Evolutionary conservation across 2,329 filamentous ascomycete genomes (phyloP).

Genomic region (Cladosporium sp.): DNA sequence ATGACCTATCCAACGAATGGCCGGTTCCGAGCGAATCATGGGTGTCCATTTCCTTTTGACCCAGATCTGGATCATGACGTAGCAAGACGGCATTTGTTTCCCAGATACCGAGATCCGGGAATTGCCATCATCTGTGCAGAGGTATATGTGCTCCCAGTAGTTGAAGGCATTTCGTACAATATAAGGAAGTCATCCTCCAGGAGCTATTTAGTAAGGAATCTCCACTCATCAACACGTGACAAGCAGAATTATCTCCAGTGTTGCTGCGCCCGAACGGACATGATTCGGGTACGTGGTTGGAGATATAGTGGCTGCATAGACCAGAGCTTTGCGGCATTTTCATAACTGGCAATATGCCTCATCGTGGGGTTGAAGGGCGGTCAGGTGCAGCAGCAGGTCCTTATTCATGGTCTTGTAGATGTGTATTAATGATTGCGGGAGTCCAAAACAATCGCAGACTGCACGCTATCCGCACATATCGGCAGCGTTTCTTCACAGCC

Average conservation of each 20-base stretch:
- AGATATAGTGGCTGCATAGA: background rate
- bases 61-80: constrained; percentile 4
- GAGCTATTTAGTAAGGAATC: background rate
- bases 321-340: background rate
- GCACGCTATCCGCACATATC: background rate
- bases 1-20: background rate
- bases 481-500: background rate
- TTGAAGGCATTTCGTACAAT: background rate
- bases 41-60: background rate
- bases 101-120: background rate
- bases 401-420: background rate
- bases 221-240: background rate
- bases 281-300: background rate
- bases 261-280: background rate
- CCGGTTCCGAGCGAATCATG: background rate
- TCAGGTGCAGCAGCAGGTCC: background rate
- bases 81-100: background rate
- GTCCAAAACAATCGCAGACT: background rate
- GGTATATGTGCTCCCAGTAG: background rate
- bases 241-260: background rate
- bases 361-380: background rate
- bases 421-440: background rate
- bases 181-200: background rate
- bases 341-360: background rate
- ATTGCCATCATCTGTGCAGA: background rate